Conservation (phyloP, 345 rosid genomes). For the Aquilaria malaccensis region DNA sequence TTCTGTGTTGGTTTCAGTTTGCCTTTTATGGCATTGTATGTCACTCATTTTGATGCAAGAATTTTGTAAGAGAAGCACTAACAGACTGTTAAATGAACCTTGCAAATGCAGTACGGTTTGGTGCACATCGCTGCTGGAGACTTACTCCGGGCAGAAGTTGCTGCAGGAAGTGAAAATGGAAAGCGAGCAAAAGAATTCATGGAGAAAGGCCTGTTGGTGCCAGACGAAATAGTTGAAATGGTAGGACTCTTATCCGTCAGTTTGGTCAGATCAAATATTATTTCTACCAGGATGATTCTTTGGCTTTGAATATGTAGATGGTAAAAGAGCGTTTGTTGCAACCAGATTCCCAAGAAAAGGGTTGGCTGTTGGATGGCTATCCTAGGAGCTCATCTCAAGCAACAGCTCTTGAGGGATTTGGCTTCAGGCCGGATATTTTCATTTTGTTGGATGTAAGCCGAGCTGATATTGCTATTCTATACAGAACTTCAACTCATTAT, state of each 20-base stretch:
- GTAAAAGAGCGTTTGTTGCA: constrained; percentile 72
- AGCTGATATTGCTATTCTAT: constrained; percentile 3
- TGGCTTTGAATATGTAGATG: constrained; percentile 43
- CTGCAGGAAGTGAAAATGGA: constrained; percentile 81
- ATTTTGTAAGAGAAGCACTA: constrained; percentile 8
- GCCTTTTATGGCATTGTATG: not conserved
- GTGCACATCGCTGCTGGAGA: constrained; percentile 95
- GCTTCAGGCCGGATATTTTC: constrained; percentile 72
- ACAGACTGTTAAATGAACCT: constrained; percentile 24
- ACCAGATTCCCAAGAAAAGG: constrained; percentile 68
- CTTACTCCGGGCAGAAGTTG: constrained; percentile 70
- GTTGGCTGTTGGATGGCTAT: constrained; percentile 98
- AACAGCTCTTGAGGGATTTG: constrained; percentile 54
- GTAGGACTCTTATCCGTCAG: constrained; percentile 19
- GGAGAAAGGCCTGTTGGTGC: constrained; percentile 92
- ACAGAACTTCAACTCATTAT: not conserved
- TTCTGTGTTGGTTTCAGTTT: not conserved
- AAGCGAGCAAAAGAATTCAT: constrained; percentile 69
- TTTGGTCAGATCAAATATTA: constrained; percentile 8
- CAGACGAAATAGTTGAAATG: constrained; percentile 70
- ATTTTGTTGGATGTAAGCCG: constrained; percentile 68
- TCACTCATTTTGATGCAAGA: constrained; percentile 7
- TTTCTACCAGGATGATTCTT: constrained; percentile 11
- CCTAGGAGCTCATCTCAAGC: constrained; percentile 93
- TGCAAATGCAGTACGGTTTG: constrained; percentile 75